These are phyloP conservation scores for Colletotrichum sp. DNA, from an alignment of 2,329 filamentous ascomycete genomes.

Conservation along the genomic window DNA sequence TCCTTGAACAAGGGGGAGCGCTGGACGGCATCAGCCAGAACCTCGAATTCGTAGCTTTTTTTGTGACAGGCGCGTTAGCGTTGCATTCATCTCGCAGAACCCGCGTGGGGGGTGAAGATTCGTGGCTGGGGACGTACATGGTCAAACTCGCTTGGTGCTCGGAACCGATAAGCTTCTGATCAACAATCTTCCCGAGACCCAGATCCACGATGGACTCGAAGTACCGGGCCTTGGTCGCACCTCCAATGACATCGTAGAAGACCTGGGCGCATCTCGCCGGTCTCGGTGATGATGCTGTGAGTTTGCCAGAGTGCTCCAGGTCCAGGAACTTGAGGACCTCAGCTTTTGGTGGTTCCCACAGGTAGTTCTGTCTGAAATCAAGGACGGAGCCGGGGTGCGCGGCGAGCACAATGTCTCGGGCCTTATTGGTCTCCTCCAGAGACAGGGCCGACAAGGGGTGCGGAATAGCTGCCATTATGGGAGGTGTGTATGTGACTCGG, in stretches of 20 bases:
- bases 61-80: not conserved
- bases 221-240: slow-evolving; percentile 27
- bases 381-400: slow-evolving; percentile 31
- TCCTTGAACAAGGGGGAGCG: slow-evolving; percentile 34
- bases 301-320: slow-evolving; percentile 38
- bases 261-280: slow-evolving; percentile 42
- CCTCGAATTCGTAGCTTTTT: slow-evolving; percentile 37
- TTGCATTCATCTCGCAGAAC: not conserved
- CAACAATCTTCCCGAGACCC: slow-evolving; percentile 24
- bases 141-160: slow-evolving; percentile 35
- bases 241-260: slow-evolving; percentile 37
- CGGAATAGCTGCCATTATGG: slow-evolving; percentile 24
- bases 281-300: slow-evolving; percentile 27
- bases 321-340: slow-evolving; percentile 46
- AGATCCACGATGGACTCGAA: slow-evolving; percentile 42
- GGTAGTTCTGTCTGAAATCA: slow-evolving; percentile 50
- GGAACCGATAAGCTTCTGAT: slow-evolving; percentile 29
- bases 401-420: slow-evolving; percentile 36
- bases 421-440: slow-evolving; percentile 34
- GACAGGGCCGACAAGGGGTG: slow-evolving; percentile 37
- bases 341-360: slow-evolving; percentile 50
- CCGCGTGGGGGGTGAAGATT: not conserved
- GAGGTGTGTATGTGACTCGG: not conserved
- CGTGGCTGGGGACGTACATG: slow-evolving; percentile 26
- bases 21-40: slow-evolving; percentile 33